These are phyloP conservation scores for Bathelium albidoporum DNA, from an alignment of 495 filamentous ascomycete species.

Conservation along the genomic window DNA sequence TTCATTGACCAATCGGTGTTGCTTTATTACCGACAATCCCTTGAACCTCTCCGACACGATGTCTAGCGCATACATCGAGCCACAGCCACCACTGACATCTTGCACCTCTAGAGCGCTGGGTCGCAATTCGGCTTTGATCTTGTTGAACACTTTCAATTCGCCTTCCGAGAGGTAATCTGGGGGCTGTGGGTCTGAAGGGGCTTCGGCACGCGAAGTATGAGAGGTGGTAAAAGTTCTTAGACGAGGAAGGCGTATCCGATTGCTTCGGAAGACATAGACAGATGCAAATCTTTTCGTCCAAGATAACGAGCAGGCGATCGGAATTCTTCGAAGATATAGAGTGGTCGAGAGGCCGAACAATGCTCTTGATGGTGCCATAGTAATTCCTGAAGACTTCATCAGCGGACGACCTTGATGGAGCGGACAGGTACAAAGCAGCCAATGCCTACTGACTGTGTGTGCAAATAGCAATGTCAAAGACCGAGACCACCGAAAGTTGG, in stretches of 20 bases:
- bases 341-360: background rate
- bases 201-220: background rate
- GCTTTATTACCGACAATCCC: slow-evolving; percentile 55
- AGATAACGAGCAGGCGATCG: background rate
- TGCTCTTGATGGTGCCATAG: slow-evolving; percentile 14
- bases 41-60: slow-evolving; percentile 55
- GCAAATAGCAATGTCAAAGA: too few species aligned
- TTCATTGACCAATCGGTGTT: slow-evolving; percentile 61
- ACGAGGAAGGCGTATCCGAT: background rate
- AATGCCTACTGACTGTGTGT: too few species aligned
- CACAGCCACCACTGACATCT: slow-evolving; percentile 70
- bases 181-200: slow-evolving; percentile 17
- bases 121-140: slow-evolving; percentile 34
- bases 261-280: background rate
- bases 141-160: slow-evolving; percentile 40
- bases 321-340: background rate
- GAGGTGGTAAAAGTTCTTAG: background rate
- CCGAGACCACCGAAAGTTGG: too few species aligned
- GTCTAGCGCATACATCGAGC: slow-evolving; percentile 68
- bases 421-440: too few species aligned
- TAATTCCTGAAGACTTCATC: background rate
- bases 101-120: slow-evolving; percentile 46
- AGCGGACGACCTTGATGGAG: too few species aligned
- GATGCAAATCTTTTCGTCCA: background rate
- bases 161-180: slow-evolving; percentile 41